Evolutionary conservation across 1,139 yeast species (phyloP).

Genomic region (Blastobotrys ciferrii): DNA sequence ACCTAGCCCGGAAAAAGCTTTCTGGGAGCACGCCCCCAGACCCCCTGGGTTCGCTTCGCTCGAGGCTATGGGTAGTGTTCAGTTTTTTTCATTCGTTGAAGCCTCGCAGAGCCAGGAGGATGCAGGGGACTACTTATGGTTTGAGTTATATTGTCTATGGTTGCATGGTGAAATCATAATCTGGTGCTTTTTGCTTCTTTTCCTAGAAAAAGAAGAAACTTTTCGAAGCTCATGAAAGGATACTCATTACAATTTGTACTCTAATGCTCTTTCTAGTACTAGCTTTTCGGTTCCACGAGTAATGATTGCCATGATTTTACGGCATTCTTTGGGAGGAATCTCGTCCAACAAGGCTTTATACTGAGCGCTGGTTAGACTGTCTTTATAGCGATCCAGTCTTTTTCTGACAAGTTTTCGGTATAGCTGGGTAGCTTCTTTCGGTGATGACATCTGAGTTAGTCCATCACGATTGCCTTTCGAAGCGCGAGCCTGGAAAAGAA

Average conservation of each 20-base stretch:
- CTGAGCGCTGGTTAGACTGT: slow-evolving; percentile 30
- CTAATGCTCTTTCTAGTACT: slow-evolving; percentile 31
- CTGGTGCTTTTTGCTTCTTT: too few species aligned
- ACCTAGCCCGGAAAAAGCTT: too few species aligned
- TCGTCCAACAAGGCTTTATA: slow-evolving; percentile 26
- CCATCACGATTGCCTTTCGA: slow-evolving; percentile 22
- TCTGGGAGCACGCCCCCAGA: too few species aligned
- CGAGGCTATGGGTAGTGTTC: too few species aligned
- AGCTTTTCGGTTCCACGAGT: slow-evolving; percentile 37
- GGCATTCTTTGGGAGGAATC: slow-evolving; percentile 14
- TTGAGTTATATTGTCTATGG: too few species aligned
- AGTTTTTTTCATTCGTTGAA: too few species aligned
- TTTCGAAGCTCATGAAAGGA: neutral
- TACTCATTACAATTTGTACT: slow-evolving; percentile 1
- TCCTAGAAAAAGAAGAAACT: too few species aligned
- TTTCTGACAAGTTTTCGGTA: slow-evolving; percentile 25
- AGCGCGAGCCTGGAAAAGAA: slow-evolving; percentile 21
- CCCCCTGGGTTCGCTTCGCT: too few species aligned
- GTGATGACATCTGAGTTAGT: slow-evolving; percentile 15
- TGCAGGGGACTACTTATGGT: too few species aligned
- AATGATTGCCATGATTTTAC: slow-evolving; percentile 27
- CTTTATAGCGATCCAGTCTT: slow-evolving; percentile 30
- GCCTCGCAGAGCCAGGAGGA: too few species aligned
- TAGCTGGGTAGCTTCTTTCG: slow-evolving; percentile 20
- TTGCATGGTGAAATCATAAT: too few species aligned